Conservation (phyloP, 2,329 filamentous ascomycete species). For the Akanthomyces muscarius region DNA sequence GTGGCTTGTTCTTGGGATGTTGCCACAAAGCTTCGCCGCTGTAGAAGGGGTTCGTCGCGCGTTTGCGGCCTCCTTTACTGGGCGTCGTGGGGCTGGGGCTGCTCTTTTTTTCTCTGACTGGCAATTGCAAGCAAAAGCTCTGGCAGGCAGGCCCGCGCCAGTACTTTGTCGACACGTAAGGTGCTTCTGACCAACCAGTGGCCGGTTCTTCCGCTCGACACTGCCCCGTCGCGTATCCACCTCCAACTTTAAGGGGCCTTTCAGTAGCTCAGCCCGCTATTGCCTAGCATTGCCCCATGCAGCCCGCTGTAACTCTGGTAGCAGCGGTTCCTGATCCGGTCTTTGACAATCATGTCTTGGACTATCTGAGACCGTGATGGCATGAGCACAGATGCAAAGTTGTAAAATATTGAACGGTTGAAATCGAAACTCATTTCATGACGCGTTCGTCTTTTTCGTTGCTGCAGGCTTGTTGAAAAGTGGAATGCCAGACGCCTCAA, state of each 20-base stretch:
- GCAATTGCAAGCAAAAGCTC: not conserved
- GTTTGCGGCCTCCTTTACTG: slow-evolving; percentile 16
- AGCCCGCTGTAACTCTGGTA: not conserved
- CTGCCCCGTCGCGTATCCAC: slow-evolving; percentile 3
- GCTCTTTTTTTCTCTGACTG: not conserved
- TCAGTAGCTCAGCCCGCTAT: not conserved
- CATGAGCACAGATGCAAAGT: not conserved
- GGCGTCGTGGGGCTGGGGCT: slow-evolving; percentile 7
- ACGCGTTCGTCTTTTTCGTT: too few relatives aligned
- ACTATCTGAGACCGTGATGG: not conserved
- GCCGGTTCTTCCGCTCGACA: not conserved
- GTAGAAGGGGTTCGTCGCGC: slow-evolving; percentile 13
- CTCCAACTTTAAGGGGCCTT: not conserved
- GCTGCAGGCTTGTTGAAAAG: too few relatives aligned
- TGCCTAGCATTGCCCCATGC: not conserved
- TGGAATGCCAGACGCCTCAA: too few relatives aligned
- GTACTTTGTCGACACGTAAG: slow-evolving; percentile 15
- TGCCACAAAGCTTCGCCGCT: slow-evolving; percentile 12
- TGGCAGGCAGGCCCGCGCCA: not conserved
- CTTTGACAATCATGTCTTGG: not conserved
- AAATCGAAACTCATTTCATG: too few relatives aligned
- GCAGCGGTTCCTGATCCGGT: not conserved
- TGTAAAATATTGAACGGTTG: too few relatives aligned
- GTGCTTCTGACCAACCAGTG: slow-evolving; percentile 6
- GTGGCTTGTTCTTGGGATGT: slow-evolving; percentile 16